These are phyloP conservation scores for Termitomyces heimii DNA, from an alignment of 768 basidiomycete genomes.

Conservation along the genomic window DNA sequence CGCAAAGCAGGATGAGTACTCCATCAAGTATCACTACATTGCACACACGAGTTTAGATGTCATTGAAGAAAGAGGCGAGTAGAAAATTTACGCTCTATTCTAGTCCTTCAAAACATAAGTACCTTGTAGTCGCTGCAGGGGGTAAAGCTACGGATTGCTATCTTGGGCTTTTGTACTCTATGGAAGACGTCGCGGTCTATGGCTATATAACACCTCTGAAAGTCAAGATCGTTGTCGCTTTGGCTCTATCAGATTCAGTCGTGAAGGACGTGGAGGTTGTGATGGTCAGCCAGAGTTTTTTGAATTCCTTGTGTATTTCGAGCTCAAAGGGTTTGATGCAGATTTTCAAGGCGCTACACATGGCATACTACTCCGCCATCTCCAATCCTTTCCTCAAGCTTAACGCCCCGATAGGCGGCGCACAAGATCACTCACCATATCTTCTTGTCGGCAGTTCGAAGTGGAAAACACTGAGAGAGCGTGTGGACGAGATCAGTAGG, in stretches of 20 bases:
- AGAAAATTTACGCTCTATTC: not conserved
- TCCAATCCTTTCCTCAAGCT: conserved; percentile 84
- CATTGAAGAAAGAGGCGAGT: conserved; percentile 84
- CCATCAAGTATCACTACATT: conserved; percentile 84
- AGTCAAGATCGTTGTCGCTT: conserved; percentile 78
- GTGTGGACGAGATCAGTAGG: conserved; percentile 71
- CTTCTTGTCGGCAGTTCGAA: conserved; percentile 56
- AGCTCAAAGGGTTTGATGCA: conserved; percentile 20
- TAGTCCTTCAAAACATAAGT: conserved; percentile 4
- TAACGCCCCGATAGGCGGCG: conserved; percentile 40
- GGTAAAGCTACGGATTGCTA: conserved; percentile 74
- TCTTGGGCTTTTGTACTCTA: conserved; percentile 79
- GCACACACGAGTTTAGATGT: conserved; percentile 89
- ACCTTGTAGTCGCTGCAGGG: conserved; percentile 34
- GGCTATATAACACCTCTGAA: conserved; percentile 87
- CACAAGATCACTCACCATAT: conserved; percentile 47
- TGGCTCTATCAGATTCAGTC: conserved; percentile 76
- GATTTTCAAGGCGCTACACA: conserved; percentile 88
- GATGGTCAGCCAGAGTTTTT: conserved; percentile 40
- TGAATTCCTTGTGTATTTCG: conserved; percentile 1
- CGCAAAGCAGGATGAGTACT: conserved; percentile 43
- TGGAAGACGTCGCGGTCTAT: conserved; percentile 91
- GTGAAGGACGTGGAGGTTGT: conserved; percentile 77
- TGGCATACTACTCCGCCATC: conserved; percentile 77
- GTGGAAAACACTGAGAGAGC: conserved; percentile 64